A percentile compares a stretch with the other conserved stretches of the same genome.
phyloP scores from a whole-genome alignment of 352 stramenopile species.

The Elongisporangium anandrum region DNA sequence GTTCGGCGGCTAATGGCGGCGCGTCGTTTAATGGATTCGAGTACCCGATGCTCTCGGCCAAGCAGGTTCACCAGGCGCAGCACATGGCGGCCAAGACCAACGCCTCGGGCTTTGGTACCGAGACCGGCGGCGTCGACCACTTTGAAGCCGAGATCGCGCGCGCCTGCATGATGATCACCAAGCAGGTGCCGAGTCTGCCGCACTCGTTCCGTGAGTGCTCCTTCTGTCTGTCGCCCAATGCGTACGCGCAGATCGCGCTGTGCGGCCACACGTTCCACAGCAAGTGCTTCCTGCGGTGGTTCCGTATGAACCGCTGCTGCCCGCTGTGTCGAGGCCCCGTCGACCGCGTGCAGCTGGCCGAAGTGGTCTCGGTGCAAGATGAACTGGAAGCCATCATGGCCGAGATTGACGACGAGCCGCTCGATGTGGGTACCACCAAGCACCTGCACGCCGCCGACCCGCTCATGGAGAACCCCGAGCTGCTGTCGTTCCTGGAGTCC shows the following conservation, averaged over 20 bases:
- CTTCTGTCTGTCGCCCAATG: slow-evolving; percentile 68
- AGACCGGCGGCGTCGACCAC: slow-evolving; percentile 41
- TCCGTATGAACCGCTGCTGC: slow-evolving; percentile 67
- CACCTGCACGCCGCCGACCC: slow-evolving; percentile 23
- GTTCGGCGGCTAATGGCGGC: neutral
- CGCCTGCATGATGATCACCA: slow-evolving; percentile 46
- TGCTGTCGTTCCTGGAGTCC: slow-evolving; percentile 47
- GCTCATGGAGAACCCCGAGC: slow-evolving; percentile 32
- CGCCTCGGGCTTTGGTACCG: neutral
- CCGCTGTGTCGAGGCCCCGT: slow-evolving; percentile 62
- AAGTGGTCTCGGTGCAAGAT: slow-evolving; percentile 42
- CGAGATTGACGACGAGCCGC: slow-evolving; percentile 54
- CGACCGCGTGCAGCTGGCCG: slow-evolving; percentile 52
- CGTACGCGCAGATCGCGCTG: slow-evolving; percentile 55
- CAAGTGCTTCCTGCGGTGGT: slow-evolving; percentile 78
- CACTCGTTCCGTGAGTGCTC: slow-evolving; percentile 67
- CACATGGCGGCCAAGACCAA: neutral
- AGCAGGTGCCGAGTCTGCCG: slow-evolving; percentile 35
- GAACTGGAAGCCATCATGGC: slow-evolving; percentile 78
- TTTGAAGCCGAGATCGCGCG: slow-evolving; percentile 65
- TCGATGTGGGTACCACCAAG: slow-evolving; percentile 16
- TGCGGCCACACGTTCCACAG: slow-evolving; percentile 81
- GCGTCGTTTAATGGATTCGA: neutral
- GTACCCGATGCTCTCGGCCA: neutral
- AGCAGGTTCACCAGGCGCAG: slow-evolving; percentile 2